A percentile compares a stretch with the other conserved stretches of the same genome.
Conservation (phyloP, 371 early-diverging fungal species). For the Circinella umbellata region DNA sequence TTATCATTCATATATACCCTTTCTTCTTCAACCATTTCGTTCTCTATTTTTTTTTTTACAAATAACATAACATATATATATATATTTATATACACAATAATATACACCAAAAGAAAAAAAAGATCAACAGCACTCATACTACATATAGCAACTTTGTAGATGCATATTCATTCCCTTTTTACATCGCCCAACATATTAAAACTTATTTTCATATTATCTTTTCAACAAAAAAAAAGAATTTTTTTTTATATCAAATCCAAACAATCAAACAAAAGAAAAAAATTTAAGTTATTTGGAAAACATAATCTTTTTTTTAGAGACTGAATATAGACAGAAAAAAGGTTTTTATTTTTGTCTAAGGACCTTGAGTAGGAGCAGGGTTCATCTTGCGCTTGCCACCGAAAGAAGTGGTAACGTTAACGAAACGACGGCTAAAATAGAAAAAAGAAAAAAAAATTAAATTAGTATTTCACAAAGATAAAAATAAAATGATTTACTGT, state of each 20-base stretch:
- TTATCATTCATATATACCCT: not conserved
- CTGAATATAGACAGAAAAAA: not conserved
- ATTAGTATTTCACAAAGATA: not conserved
- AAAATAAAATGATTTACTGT: not conserved
- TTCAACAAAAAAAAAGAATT: no score
- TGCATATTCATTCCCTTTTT: not conserved
- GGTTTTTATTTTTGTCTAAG: constrained; percentile 32
- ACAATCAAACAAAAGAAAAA: not conserved
- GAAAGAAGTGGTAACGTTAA: constrained; percentile 87
- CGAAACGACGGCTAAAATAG: constrained; percentile 84
- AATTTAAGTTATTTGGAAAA: no score
- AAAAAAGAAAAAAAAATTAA: no score
- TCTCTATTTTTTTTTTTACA: no score
- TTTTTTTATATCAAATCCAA: not conserved
- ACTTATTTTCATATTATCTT: no score
- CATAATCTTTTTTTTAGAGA: no score
- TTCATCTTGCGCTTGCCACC: constrained; percentile 92
- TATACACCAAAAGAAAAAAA: no score
- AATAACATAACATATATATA: no score
- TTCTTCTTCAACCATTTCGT: no score
- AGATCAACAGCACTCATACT: no score
- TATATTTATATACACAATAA: no score
- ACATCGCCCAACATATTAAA: no score
- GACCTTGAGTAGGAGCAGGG: constrained; percentile 68
- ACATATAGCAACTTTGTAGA: not conserved